Evolutionary conservation across 2,329 filamentous ascomycete genomes (phyloP).

Genomic region (Diaporthe citrichinensis): DNA sequence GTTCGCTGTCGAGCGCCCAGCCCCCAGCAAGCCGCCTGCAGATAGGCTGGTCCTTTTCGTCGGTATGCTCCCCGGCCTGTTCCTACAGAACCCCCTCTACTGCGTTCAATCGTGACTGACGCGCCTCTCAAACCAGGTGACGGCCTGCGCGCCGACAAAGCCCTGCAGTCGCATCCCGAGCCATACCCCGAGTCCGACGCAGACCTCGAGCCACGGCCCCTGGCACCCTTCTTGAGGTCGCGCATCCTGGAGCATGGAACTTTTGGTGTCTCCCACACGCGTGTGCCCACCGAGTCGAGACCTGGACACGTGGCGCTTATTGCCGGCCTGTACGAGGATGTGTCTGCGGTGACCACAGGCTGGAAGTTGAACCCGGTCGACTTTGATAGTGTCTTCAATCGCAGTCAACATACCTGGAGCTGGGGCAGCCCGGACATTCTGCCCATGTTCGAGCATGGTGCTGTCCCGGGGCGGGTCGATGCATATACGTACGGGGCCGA

Average conservation of each 20-base stretch:
- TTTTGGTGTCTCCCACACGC: slow-evolving; percentile 96
- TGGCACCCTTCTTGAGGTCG: slow-evolving; percentile 93
- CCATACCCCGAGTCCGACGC: slow-evolving; percentile 79
- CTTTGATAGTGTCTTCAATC: slow-evolving; percentile 99
- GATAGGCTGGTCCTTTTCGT: slow-evolving; percentile 94
- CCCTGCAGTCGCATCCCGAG: slow-evolving; percentile 93
- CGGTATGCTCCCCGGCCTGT: slow-evolving; percentile 66
- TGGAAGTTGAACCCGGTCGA: slow-evolving; percentile 99
- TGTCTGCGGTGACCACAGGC: slow-evolving; percentile 95
- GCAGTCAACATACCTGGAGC: slow-evolving; percentile 97
- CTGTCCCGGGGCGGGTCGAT: slow-evolving; percentile 87
- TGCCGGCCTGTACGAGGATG: slow-evolving; percentile 96
- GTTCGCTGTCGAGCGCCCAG: slow-evolving; percentile 76
- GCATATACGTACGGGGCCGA: slow-evolving; percentile 88
- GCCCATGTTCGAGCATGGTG: slow-evolving; percentile 97
- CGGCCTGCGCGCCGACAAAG: slow-evolving; percentile 96
- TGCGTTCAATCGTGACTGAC: neutral
- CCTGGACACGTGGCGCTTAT: slow-evolving; percentile 98
- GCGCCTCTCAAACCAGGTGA: slow-evolving; percentile 70
- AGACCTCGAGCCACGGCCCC: slow-evolving; percentile 79
- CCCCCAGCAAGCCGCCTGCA: slow-evolving; percentile 78
- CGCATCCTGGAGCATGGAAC: slow-evolving; percentile 90
- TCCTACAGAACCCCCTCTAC: neutral
- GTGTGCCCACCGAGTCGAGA: slow-evolving; percentile 95
- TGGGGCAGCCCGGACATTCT: slow-evolving; percentile 99